Percentiles rank a stretch among this genome's conserved stretches.
Conservation (phyloP, 306 rosid genomes). For the Luffa acutangula region DNA sequence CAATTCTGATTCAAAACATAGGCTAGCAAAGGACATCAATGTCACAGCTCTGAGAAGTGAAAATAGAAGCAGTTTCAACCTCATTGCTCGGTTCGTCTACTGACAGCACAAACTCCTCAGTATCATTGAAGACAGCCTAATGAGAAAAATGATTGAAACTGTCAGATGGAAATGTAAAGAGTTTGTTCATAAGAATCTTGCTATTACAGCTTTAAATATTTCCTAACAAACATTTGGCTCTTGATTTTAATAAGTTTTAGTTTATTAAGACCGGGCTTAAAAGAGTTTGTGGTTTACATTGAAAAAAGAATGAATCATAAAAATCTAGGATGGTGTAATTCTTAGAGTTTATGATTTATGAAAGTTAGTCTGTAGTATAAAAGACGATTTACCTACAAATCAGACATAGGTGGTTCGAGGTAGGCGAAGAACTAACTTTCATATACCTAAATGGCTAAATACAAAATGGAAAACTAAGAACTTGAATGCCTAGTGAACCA, state of each 20-base stretch:
- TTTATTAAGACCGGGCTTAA: background rate
- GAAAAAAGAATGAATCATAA: background rate
- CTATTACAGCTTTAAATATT: background rate
- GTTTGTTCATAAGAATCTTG: background rate
- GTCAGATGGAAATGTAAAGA: background rate
- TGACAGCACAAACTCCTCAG: constrained; percentile 75
- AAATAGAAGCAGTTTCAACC: constrained; percentile 35
- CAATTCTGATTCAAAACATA: background rate
- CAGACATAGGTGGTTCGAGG: background rate
- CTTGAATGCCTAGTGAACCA: background rate
- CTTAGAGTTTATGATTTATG: background rate
- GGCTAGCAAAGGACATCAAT: background rate
- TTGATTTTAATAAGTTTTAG: background rate
- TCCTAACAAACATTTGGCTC: background rate
- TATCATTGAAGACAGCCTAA: constrained; percentile 76
- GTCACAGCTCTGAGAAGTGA: background rate
- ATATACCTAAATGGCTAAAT: background rate
- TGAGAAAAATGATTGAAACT: constrained; percentile 1
- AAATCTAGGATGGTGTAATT: background rate
- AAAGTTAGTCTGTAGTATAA: background rate
- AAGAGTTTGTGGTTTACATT: background rate
- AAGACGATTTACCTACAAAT: background rate
- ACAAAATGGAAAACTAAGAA: background rate
- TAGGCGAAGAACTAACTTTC: background rate
- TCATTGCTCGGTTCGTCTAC: constrained; percentile 82